Evolutionary conservation across 768 basidiomycete species (phyloP).

Genomic region (Atractiella rhizophila): DNA sequence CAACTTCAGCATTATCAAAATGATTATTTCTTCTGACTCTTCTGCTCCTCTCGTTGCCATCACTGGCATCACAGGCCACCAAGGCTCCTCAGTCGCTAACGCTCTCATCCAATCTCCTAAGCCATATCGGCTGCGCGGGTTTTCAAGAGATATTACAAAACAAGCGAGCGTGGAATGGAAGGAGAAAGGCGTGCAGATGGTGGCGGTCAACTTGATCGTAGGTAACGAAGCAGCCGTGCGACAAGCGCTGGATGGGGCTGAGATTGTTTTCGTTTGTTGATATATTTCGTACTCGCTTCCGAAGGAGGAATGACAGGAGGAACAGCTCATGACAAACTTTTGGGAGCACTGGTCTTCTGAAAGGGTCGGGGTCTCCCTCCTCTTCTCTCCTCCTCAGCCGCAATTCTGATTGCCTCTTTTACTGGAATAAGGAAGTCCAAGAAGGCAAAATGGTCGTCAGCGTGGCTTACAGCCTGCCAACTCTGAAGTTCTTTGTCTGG

Average conservation of each 20-base stretch:
- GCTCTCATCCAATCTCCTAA: constrained; percentile 10
- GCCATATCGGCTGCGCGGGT: constrained; percentile 11
- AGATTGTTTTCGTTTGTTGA: constrained; percentile 15
- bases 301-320: background rate
- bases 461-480: too few species aligned
- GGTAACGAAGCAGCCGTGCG: constrained; percentile 9
- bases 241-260: constrained; percentile 15
- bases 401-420: too few species aligned
- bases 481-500: constrained; percentile 10
- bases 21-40: background rate
- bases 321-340: too few species aligned
- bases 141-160: constrained; percentile 17
- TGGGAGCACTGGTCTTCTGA: constrained; percentile 4
- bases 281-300: background rate
- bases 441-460: too few species aligned
- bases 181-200: constrained; percentile 16
- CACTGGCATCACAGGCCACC: constrained; percentile 18
- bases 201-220: constrained; percentile 13
- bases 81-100: constrained; percentile 17
- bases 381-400: too few species aligned
- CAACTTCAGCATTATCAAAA: too few species aligned
- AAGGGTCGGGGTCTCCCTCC: constrained; percentile 10
- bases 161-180: constrained; percentile 8
- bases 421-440: too few species aligned
- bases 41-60: constrained; percentile 14